A percentile compares a stretch with the other conserved stretches of the same genome.
phyloP scores from a whole-genome alignment of 208 protist species.

The Borovskyia barvae region DNA sequence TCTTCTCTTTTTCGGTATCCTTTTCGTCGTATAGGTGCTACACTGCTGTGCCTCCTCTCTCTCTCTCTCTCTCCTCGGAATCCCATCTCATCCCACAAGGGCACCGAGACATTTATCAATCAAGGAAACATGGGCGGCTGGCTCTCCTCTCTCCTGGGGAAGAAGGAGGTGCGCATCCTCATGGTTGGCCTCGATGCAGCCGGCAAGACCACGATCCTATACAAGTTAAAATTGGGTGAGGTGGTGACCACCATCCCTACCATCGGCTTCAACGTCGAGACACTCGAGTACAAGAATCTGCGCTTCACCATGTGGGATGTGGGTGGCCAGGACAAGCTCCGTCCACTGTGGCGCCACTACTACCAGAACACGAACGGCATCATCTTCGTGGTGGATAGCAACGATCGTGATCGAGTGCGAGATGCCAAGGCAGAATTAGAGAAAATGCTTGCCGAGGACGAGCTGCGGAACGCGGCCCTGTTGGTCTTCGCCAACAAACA shows the following conservation, averaged over 20 bases:
- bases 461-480: slow-evolving; percentile 95
- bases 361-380: slow-evolving; percentile 96
- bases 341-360: slow-evolving; percentile 96
- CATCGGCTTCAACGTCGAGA: slow-evolving; percentile 97
- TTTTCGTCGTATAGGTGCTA: neutral
- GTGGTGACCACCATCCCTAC: slow-evolving; percentile 97
- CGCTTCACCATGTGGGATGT: slow-evolving; percentile 97
- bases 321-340: slow-evolving; percentile 96
- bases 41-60: neutral
- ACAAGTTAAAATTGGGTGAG: slow-evolving; percentile 98
- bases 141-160: slow-evolving; percentile 88
- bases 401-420: slow-evolving; percentile 92
- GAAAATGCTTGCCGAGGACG: slow-evolving; percentile 96
- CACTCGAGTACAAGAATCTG: slow-evolving; percentile 96
- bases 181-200: slow-evolving; percentile 98
- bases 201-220: slow-evolving; percentile 98
- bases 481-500: slow-evolving; percentile 99
- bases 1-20: neutral
- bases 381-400: slow-evolving; percentile 98
- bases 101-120: too few species aligned
- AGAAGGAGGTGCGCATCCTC: slow-evolving; percentile 97
- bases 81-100: neutral
- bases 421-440: slow-evolving; percentile 93
- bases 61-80: neutral
- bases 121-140: slow-evolving; percentile 59